Percentiles rank a stretch among this genome's conserved stretches.
Evolutionary conservation across 202 grass and related monocot species (phyloP).

Genomic region (Schoenoplectus tabernaemontani): DNA sequence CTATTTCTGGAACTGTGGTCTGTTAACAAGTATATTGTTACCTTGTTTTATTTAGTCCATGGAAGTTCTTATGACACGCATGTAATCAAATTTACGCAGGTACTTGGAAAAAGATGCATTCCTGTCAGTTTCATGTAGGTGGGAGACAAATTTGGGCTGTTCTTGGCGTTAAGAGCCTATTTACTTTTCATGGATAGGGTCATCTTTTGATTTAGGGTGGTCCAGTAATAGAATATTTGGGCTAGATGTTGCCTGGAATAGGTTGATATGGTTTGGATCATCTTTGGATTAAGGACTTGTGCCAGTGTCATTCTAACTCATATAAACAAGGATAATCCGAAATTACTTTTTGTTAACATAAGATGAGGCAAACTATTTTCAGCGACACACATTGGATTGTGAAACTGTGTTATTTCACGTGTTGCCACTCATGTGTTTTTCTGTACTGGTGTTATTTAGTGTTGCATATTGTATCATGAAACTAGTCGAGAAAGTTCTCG

Average conservation of each 20-base stretch:
- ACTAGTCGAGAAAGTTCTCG: background rate
- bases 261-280: background rate
- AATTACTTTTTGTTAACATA: background rate
- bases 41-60: too few species aligned
- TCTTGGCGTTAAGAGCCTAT: background rate
- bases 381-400: background rate
- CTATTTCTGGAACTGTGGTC: background rate
- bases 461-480: background rate
- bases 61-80: background rate
- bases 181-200: background rate
- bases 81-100: background rate
- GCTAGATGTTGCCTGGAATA: background rate
- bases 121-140: background rate
- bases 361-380: background rate
- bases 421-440: background rate
- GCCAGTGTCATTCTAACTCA: too few species aligned
- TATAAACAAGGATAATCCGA: background rate
- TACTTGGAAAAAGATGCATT: background rate
- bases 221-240: background rate
- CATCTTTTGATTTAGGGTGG: background rate
- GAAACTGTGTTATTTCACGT: background rate
- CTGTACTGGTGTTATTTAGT: background rate
- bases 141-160: background rate
- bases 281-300: background rate
- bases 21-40: background rate